Base-by-base conservation (phyloP, 345 rosid genomes). In the Tarenaya hassleriana region DNA sequence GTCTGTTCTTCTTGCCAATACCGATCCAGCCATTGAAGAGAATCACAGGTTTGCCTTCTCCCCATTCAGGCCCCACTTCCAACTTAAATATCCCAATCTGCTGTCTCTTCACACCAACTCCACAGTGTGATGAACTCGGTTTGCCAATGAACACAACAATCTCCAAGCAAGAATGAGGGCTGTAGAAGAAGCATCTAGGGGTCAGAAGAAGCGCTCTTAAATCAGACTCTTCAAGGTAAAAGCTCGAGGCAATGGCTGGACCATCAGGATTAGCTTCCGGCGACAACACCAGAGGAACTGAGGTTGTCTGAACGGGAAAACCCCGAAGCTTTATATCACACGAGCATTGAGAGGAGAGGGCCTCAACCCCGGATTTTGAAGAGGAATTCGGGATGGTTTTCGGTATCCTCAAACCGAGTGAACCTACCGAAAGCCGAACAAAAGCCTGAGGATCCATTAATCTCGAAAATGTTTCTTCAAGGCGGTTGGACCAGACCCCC, bases 361-460 rank as follows among this genome's bases (percentile, higher is more conserved):
- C 71, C 32, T 55, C 75, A 48, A 75, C 68, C 19, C 35, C 57
- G 16, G 77, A 47, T 56, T 44, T 77, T 35, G 63, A 44, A 34
- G 67, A 60, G 14, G 83, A 54, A 68, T 59, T 75, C 38, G 76
- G 51, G 32, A 73, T 55, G 34, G 77, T 21, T 61, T 74, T 74
- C 9, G 83, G 81, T 68, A 74, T 58, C 78, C 95, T 77, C 51
- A 90, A 73, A 61, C 94, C 91, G 34, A 90, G 80, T 56, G 94
- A 83, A 69, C 86, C 83, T 15, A 86, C 59, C 8, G 97, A 90
- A 60, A 90, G 66, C 72, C 95, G 86, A 69, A 82, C 81, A 67
- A 90, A 90, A 69, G 94, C 91, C 72, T 83, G 94, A 27, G 97
- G 97, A 74, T 90, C 97, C 95, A 90, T 90, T 53, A 38, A 54